These are phyloP conservation scores for Arthroderma sp. DNA, from an alignment of 2,329 filamentous ascomycete species.

Conservation along the genomic window DNA sequence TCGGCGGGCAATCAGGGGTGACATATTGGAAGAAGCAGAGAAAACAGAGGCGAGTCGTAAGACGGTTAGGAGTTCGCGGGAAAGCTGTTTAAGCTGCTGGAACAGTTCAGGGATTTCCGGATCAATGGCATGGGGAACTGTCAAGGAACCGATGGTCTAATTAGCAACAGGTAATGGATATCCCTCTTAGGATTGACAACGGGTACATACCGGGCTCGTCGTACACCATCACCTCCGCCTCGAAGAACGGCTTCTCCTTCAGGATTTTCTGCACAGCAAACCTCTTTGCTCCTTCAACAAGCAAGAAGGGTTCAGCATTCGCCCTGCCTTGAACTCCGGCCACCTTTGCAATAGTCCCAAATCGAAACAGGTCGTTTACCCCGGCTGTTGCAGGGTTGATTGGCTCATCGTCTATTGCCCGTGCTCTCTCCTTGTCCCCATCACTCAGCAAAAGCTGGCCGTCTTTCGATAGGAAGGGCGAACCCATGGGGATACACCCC, in stretches of 20 bases:
- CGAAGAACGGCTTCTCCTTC: slow-evolving; percentile 73
- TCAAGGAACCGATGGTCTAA: not conserved
- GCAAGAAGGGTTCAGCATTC: slow-evolving; percentile 63
- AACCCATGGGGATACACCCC: slow-evolving; percentile 75
- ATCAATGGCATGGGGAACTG: slow-evolving; percentile 41
- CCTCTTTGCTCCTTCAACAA: slow-evolving; percentile 74
- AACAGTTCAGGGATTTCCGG: slow-evolving; percentile 59
- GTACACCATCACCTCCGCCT: slow-evolving; percentile 62
- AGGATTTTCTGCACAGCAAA: slow-evolving; percentile 62
- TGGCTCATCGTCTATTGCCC: slow-evolving; percentile 35
- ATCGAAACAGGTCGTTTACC: slow-evolving; percentile 66
- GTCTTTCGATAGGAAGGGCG: slow-evolving; percentile 58
- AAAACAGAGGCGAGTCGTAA: slow-evolving; percentile 77
- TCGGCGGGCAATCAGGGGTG: slow-evolving; percentile 71
- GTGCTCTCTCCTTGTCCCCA: slow-evolving; percentile 40
- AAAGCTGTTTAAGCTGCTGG: slow-evolving; percentile 67
- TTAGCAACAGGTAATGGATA: not conserved
- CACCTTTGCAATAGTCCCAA: slow-evolving; percentile 70
- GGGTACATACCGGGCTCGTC: slow-evolving; percentile 53
- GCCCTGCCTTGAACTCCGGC: slow-evolving; percentile 64
- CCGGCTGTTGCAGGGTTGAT: slow-evolving; percentile 49
- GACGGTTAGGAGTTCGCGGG: slow-evolving; percentile 73
- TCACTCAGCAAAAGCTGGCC: slow-evolving; percentile 65
- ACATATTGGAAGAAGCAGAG: slow-evolving; percentile 57
- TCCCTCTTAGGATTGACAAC: not conserved